Evolutionary conservation across 2,329 filamentous ascomycete species (phyloP), one percentile per base, ranked within the genome.

Genomic region (Aspergillus candidus): DNA sequence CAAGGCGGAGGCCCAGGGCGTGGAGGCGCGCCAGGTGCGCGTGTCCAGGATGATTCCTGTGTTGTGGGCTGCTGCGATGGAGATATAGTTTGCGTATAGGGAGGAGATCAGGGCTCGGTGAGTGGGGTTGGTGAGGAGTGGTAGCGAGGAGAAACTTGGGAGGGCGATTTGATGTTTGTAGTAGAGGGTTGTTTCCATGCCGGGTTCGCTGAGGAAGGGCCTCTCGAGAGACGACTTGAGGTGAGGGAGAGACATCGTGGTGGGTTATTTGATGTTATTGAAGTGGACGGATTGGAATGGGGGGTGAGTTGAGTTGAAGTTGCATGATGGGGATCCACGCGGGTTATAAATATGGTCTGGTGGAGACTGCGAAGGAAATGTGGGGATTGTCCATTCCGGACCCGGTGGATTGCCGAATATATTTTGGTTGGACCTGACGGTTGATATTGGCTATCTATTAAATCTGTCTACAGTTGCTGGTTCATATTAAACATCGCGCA

Each of bases 21-120:
- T 22, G 8, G 47, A 44, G 12, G 40, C 44, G 18, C 47, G 47
- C 47, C 47, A 49, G 30, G 47, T 49, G 35, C 44, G 47, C 11
- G 47, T 49, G 22, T 48, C 35, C 4, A 49, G 36, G 11, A 49
- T 31, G 22, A 49, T 43, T 7, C 47, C 47, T 3, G 44, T 49
- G 27, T 38, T 36, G 15, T 35, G 35, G 15, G 32, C 13, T 31
- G 46, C 39, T 4, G 47, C 42, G 11, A 44, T 35, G 17, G 32
- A 31, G 31, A 39, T 39, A 37, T 44, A 44, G 6, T 30, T 18
- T 7, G 27, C 31, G 37, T 44, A 44, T 18, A 38, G 36, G 4
- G 29, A 14, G 13, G 27, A 34, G 18, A 44, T 38, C 27, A 44
- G 11, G 12, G 27, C 31, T 17, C 36, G 37, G 36, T 31, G 13